A percentile compares a stretch with the other conserved stretches of the same genome.
These are phyloP conservation scores for Pythium volutum DNA, from an alignment of 352 stramenopile genomes.

Conservation along the genomic window DNA sequence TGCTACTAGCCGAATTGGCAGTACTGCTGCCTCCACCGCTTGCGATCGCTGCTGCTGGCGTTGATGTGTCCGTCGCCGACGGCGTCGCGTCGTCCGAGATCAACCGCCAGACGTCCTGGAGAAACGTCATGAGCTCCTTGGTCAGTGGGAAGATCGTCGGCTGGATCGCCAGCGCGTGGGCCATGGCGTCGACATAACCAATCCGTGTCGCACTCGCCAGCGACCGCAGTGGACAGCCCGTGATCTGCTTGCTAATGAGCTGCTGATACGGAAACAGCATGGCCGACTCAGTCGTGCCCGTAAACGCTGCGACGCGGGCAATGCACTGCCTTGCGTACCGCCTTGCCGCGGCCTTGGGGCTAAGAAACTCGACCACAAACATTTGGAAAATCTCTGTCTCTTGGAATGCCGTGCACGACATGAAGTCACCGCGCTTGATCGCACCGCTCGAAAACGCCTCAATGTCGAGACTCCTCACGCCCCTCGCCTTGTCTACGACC, in stretches of 20 bases:
- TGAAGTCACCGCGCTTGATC: constrained; percentile 56
- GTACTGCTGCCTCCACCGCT: constrained; percentile 6
- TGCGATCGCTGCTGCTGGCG: neutral
- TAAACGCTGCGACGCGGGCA: constrained; percentile 45
- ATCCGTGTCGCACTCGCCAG: constrained; percentile 62
- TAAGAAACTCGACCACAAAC: constrained; percentile 86
- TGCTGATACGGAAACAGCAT: constrained; percentile 84
- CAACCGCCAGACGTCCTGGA: constrained; percentile 83
- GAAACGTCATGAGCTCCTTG: constrained; percentile 82
- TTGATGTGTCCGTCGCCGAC: neutral
- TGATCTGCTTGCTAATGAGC: constrained; percentile 84
- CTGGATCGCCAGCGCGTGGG: constrained; percentile 67
- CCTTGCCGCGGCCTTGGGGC: constrained; percentile 60
- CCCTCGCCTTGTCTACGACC: constrained; percentile 58
- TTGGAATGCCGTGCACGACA: constrained; percentile 73
- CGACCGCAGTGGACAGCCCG: constrained; percentile 70
- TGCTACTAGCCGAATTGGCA: constrained; percentile 1
- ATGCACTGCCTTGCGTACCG: constrained; percentile 77
- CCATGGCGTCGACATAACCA: constrained; percentile 86
- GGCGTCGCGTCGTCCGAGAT: constrained; percentile 66
- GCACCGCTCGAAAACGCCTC: constrained; percentile 31
- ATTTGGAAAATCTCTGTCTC: constrained; percentile 86
- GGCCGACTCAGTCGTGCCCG: constrained; percentile 55
- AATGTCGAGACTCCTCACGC: constrained; percentile 36
- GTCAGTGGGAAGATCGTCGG: constrained; percentile 80